Evolutionary conservation across 2,329 filamentous ascomycete species (phyloP), one percentile per base, ranked within the genome.

Genomic region (Neonectria punicea): DNA sequence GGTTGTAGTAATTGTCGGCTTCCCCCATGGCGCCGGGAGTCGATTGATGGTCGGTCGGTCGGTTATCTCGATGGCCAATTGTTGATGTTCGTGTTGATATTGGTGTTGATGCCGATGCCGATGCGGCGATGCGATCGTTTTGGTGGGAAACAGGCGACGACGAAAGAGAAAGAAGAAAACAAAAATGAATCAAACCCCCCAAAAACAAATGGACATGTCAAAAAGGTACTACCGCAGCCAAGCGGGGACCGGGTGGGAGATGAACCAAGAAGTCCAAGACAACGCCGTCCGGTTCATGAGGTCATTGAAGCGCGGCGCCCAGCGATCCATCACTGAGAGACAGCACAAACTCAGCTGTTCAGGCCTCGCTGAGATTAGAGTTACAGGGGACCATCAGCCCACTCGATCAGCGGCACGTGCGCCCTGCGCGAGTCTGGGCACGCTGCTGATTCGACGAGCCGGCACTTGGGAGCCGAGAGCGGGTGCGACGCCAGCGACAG

Each of bases 1-100:
- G 54, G 46, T 74, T 75, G 67, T 71, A 73, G 68, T 80, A 80
- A 28, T 61, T 71, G 70, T 80, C 78, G 36, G 75, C 69, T 70
- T 79, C 77, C 61, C 77, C 77, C 79, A 80, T 80, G 63, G 58
- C 66, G 66, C 50, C 53, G 56, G 39, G 53, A 20, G 11, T 34
- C 46, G 56, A n/a, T 41, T 9, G 34, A 55, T 49, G 22, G 28
- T 22, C 16, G n/a, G 28, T 22, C 16, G n/a, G 32, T 43, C 3
- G 25, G 20, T 8, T 18, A 16, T 20, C 8, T 18, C 18, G 36
- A 13, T 18, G 25, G 13, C 53, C 28, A 18, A 46, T 39, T 10
- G 30, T 8, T 8, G 6, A 25, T 47, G 3, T 47, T 18, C 6
- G n/a, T 7, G 8, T n/a, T 18, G 28, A 18, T 51, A 11, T 10